These are phyloP conservation scores for Carpinus fangiana DNA, from an alignment of 306 rosid species.

Conservation along the genomic window DNA sequence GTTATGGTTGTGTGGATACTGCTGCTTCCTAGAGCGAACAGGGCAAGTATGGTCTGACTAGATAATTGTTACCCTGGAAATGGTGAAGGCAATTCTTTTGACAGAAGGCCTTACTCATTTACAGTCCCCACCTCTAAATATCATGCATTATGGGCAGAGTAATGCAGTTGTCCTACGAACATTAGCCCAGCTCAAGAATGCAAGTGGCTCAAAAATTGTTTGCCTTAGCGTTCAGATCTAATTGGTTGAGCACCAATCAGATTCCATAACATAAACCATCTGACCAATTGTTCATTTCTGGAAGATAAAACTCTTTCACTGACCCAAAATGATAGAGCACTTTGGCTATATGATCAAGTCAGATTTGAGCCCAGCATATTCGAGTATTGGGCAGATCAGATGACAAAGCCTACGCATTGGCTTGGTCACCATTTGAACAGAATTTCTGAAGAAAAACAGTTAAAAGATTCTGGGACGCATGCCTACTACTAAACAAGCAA, in stretches of 20 bases:
- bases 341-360: neutral
- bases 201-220: neutral
- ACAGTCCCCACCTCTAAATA: too few relatives aligned
- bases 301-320: neutral
- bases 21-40: neutral
- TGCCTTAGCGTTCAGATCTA: neutral
- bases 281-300: neutral
- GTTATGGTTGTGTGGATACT: neutral
- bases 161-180: neutral
- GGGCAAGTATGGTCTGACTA: neutral
- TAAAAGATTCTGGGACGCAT: conserved; percentile 11
- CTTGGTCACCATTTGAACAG: conserved; percentile 7
- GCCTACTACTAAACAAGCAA: conserved; percentile 10
- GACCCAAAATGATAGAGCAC: neutral
- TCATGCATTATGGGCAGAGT: neutral
- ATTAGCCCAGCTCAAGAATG: neutral
- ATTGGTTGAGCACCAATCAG: neutral
- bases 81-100: neutral
- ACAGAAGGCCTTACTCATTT: too few relatives aligned
- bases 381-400: neutral
- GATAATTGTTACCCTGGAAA: neutral
- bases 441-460: neutral
- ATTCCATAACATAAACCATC: neutral
- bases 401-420: neutral
- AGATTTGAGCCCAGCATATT: conserved; percentile 1